Evolutionary conservation across 2,329 filamentous ascomycete species (phyloP), one percentile per base, ranked within the genome.

Genomic region (Davidsoniella eucalypti): DNA sequence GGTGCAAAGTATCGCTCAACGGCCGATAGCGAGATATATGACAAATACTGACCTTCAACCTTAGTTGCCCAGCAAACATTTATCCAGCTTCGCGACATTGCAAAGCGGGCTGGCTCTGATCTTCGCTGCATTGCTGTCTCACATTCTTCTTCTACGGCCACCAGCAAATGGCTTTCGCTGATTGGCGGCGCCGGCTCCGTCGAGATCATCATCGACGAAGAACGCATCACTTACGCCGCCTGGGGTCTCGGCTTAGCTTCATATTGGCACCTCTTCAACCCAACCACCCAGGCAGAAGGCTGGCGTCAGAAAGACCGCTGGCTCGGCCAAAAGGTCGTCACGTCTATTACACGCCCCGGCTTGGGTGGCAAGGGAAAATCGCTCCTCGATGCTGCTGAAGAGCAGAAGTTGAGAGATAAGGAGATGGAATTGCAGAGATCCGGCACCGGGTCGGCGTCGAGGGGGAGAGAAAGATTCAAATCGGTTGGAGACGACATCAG

Each of bases 61-160:
- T 51, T 51, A 75, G 72, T 75, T 58, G 72, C 72, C 17, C 71
- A 75, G 57, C 71, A 76, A 56, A 70, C 73, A 4, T 78, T 79
- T 58, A 64, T 78, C 53, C 64, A 68, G 54, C 67, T 78, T 49
- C 72, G 75, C 47, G 64, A 70, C 41, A 66, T 79, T 52, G 68
- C 73, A 10, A 73, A 71, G 60, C 69, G 69, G 47, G 40, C 46
- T 25, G 66, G 75, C 56, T 61, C 61, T 56, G 62, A 63, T 40
- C 63, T 78, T 9, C 67, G 67, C 52, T 78, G 74, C 63, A 65
- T 79, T 51, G 75, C 75, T 55, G 65, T 79, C 47, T 78, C 75
- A 21, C 76, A 80, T 63, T 72, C 75, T 38, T 78, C 75, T 7
- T 61, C 65, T 3, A 64, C 67, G 18, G 74, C 76, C 26, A 79